phyloP scores from a whole-genome alignment of 805 yeast species.

The Yarrowia osloensis region DNA sequence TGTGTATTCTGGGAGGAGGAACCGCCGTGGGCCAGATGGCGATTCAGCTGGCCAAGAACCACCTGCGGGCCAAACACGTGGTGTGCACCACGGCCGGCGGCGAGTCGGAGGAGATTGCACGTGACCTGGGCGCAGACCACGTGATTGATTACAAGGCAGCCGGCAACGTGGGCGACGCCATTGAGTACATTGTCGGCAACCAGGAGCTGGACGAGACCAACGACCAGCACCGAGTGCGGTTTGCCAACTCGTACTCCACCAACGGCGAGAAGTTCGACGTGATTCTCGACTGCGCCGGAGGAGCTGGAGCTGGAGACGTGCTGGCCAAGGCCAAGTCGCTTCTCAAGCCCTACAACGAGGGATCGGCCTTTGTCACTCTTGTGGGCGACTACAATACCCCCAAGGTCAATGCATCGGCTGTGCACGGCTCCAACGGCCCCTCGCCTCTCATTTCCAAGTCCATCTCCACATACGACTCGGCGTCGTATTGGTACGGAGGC shows the following conservation, averaged over 20 bases:
- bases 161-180: conserved; percentile 44
- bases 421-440: conserved; percentile 11
- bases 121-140: conserved; percentile 58
- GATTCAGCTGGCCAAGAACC: conserved; percentile 57
- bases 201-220: conserved; percentile 21
- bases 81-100: conserved; percentile 57
- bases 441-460: conserved; percentile 27
- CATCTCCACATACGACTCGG: conserved; percentile 29
- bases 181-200: conserved; percentile 30
- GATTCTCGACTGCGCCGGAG: conserved; percentile 69
- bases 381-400: conserved; percentile 54
- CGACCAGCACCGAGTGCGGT: conserved; percentile 33
- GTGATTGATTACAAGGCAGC: conserved; percentile 58
- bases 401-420: conserved; percentile 22
- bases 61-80: conserved; percentile 51
- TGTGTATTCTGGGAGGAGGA: conserved; percentile 72
- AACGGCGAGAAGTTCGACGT: conserved; percentile 56
- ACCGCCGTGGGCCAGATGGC: conserved; percentile 65
- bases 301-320: conserved; percentile 45
- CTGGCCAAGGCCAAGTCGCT: conserved; percentile 48
- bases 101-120: conserved; percentile 49
- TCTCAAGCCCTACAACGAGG: conserved; percentile 51
- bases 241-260: conserved; percentile 41
- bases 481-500: conserved; percentile 33
- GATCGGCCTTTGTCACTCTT: conserved; percentile 55